These are phyloP conservation scores for Phytophthora boehmeriae DNA, from an alignment of 352 stramenopile genomes.

Conservation along the genomic window DNA sequence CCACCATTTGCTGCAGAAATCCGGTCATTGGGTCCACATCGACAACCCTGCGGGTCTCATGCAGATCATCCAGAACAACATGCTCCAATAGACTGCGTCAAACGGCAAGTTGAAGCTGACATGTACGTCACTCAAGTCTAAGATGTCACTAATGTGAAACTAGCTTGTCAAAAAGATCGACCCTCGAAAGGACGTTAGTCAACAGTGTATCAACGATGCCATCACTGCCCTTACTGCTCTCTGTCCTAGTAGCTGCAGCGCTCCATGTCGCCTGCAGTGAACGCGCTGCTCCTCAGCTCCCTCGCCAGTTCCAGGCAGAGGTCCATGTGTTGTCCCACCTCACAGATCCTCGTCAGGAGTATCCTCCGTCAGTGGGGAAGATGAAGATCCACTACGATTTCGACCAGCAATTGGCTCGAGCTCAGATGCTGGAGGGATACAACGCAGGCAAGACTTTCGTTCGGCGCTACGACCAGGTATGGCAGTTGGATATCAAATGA, in stretches of 20 bases:
- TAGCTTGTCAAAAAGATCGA: constrained; percentile 32
- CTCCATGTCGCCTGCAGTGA: constrained; percentile 5
- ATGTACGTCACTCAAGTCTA: neutral
- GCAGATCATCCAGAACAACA: constrained; percentile 61
- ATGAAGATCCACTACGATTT: constrained; percentile 74
- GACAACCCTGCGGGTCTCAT: constrained; percentile 82
- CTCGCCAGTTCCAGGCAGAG: constrained; percentile 64
- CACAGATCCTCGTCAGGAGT: constrained; percentile 55
- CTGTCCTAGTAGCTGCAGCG: constrained; percentile 8
- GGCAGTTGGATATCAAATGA: neutral
- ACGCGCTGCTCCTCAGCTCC: constrained; percentile 36
- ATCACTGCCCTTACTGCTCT: neutral
- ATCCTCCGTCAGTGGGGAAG: constrained; percentile 59
- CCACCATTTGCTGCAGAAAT: constrained; percentile 70
- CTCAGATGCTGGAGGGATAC: constrained; percentile 64
- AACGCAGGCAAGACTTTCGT: constrained; percentile 77
- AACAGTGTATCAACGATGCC: constrained; percentile 6
- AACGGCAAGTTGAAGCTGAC: constrained; percentile 11
- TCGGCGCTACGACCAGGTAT: constrained; percentile 62
- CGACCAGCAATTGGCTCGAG: constrained; percentile 58
- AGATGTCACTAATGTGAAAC: neutral
- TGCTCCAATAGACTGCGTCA: constrained; percentile 20
- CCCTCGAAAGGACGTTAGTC: constrained; percentile 20
- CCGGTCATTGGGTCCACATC: constrained; percentile 88
- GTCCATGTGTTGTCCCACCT: constrained; percentile 66